Evolutionary conservation across 202 grass and related monocot genomes (phyloP), one percentile per base, ranked within the genome.

Genomic region (Setaria italica): DNA sequence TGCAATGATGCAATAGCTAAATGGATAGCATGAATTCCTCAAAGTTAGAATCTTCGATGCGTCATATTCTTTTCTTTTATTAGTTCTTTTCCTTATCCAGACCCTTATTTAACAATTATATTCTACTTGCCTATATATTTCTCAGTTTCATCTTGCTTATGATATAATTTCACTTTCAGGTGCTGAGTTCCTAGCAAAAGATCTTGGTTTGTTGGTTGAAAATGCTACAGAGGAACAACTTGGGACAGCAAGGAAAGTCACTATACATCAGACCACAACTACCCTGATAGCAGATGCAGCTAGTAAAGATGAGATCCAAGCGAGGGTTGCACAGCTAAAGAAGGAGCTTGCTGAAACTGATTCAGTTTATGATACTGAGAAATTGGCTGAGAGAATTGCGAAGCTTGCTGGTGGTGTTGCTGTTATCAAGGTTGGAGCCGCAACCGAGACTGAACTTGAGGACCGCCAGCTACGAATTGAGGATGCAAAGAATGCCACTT

Each of bases 351-450:
- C 70, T 72, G 87, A 94, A 75, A 91, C 92, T 30, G 89, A 94
- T 78, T 94, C 77, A 0, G 39, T 87, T 12, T 91, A 94, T 76
- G 92, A 91, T 48, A 79, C 83, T 4, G 89, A 94, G 87, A 94
- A 94, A 39, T 9, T 94, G 80, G 84, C 89, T 9, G 89, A 94
- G 84, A 87, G 92, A 42, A 84, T 94, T 16, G 92, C 87, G 4
- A 94, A 94, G 66, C 89, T 94, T 53, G 80, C 92, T 81, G 86
- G 92, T 78, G 92, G 92, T 82, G 92, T 94, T 78, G 89, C 92
- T 51, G 92, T 94, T 53, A 91, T 94, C 45, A 91, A 94, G 80
- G 92, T 94, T 77, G 92, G 92, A 83, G 92, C 92, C 57, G 70
- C 92, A 81, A 94, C 92, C 0, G 91, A 94, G 75, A 88, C 89